Base-by-base conservation (phyloP, 768 basidiomycete genomes). In the Lactarius sp. region DNA sequence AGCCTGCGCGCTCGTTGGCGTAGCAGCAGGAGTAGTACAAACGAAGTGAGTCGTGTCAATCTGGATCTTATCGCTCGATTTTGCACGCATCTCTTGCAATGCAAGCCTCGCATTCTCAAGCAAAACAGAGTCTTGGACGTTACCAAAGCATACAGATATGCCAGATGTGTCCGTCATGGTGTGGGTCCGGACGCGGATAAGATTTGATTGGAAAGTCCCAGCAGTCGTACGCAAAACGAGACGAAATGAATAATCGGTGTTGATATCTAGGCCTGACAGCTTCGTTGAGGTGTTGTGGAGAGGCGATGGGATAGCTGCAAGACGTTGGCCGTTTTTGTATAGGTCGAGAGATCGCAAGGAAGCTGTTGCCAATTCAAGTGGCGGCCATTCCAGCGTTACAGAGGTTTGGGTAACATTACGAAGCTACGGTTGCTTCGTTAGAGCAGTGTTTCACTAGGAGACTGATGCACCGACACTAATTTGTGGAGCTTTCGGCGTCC, bases 21-120 rank as follows among this genome's bases (percentile, higher is more conserved):
- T 86, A 10, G 85, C 81, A 1, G 86, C 88, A 3, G 94, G 93
- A 0, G 90, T 93, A 18, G 94, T 96, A 72, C 94, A 96, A 47
- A 98, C 94, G 68, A 97, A 99, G 74, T 99, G 96, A 0, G 95
- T 98, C 10, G 96, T 98, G 72, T 99, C 96, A 62, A 98, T 95
- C 77, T 95, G 92, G 46, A 99, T 94, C 70, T 85, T 89, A 68
- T 95, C 89, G 70, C 86, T 91, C 87, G 89, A 94, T 68, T 88
- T 88, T 0, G 92, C 96, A 47, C 81, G 83, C 90, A 98, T 97
- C 69, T 90, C 86, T 52, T 81, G 73, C 58, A 99, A 75, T 8
- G 93, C 92, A 60, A 84, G 73, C 73, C 92, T 92, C 37, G 89
- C 86, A 65, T 94, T 86, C 70, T 91, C 88, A 60, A 96, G 79